Evolutionary conservation across 2,329 filamentous ascomycete species (phyloP), one percentile per base, ranked within the genome.

Genomic region (Chlorencoelia australis): DNA sequence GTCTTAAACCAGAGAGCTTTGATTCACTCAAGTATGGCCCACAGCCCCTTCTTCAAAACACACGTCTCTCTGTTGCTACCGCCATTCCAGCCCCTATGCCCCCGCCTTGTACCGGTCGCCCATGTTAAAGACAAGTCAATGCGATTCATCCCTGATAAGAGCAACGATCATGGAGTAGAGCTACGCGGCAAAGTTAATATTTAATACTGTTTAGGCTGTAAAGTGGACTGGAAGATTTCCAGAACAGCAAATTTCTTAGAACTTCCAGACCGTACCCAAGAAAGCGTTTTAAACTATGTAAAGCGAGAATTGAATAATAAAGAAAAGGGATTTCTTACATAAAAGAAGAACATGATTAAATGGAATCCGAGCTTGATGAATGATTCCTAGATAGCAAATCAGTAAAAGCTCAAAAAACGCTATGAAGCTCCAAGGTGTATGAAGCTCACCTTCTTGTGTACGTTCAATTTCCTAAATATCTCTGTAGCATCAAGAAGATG

Each of bases 331-430:
- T n/a, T n/a, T n/a, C n/a, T n/a, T n/a, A n/a, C n/a, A 68, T 98
- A 98, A 76, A 96, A 98, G 79, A 98, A 98, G 76, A 98, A 98
- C 87, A 98, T 95, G 67, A 98, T 64, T 43, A 98, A 71, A 65
- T 98, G 91, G 73, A 98, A 98, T 39, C 89, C 91, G 28, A 98
- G 84, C 70, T 98, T 98, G 69, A 91, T 80, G 64, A 98, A 98
- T 1, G 91, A 96, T 76, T 98, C 91, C 88, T 94, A 37, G 11
- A 11, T 9, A 15, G 8, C 37, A 34, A 14, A 43, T 19, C 27
- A 41, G 24, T 15, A 39, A 34, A 39, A 26, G 19, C 25, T 30
- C 26, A 3, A 5, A 4, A 11, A 10, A 15, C 5, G 4, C 20
- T 7, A 4, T 15, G 11, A 20, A 28, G 20, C 18, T 33, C 26